Evolutionary conservation across 2,329 filamentous ascomycete species (phyloP).

Genomic region (Aureobasidium subglaciale): DNA sequence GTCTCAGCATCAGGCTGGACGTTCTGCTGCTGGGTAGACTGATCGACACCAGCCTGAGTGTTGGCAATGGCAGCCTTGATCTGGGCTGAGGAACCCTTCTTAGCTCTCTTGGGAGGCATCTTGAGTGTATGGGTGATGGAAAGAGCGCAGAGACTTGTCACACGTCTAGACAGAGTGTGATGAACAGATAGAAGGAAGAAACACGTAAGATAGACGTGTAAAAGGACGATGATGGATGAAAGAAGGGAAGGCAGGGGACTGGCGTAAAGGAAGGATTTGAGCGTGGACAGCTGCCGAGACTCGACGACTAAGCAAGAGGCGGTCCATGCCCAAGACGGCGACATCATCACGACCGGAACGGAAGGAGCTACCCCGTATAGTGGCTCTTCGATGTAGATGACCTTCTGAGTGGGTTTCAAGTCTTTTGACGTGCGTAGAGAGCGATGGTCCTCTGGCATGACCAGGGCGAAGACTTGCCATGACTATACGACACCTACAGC

Average conservation of each 20-base stretch:
- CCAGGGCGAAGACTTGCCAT: too few relatives aligned
- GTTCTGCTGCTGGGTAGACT: background rate
- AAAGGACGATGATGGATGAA: background rate
- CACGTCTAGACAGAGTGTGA: background rate
- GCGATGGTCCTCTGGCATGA: background rate
- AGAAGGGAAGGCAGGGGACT: background rate
- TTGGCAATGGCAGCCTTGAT: background rate
- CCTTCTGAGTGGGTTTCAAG: background rate
- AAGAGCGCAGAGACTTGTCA: background rate
- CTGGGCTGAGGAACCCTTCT: background rate
- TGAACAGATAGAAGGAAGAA: background rate
- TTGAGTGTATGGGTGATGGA: background rate
- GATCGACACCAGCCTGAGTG: background rate
- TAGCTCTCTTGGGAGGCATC: constrained; percentile 1
- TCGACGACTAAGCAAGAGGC: background rate
- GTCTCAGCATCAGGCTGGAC: background rate
- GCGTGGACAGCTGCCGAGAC: background rate
- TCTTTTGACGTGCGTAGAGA: background rate
- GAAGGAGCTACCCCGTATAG: background rate
- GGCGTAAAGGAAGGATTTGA: background rate
- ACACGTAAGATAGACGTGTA: background rate
- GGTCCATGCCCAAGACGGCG: background rate
- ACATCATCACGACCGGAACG: background rate
- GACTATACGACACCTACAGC: too few relatives aligned
- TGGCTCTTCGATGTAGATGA: background rate